A percentile compares a stretch with the other conserved stretches of the same genome.
Conservation (phyloP, 2,329 filamentous ascomycete species). For the Cyphellophora attinorum region DNA sequence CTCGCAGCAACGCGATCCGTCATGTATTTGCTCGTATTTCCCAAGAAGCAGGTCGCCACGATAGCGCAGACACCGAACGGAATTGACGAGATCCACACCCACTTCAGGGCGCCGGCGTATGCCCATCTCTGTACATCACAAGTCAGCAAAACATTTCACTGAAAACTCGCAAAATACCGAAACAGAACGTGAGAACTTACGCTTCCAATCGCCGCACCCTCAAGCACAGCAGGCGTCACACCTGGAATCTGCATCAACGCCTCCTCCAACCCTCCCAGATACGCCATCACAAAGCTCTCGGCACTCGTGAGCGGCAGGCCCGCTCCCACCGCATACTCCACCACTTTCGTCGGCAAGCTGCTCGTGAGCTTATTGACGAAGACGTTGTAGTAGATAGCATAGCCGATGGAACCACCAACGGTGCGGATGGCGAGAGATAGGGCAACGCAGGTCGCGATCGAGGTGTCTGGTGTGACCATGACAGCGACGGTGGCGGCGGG, state of each 20-base stretch:
- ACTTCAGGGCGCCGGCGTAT: conserved; percentile 7
- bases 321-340: conserved; percentile 9
- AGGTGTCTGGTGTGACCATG: conserved; percentile 6
- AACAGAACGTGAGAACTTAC: no score
- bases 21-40: conserved; percentile 11
- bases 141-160: no score
- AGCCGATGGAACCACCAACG: conserved; percentile 7
- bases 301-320: conserved; percentile 7
- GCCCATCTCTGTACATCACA: conserved; percentile 12
- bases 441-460: conserved; percentile 5
- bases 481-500: conserved; percentile 14
- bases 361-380: conserved; percentile 7
- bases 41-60: conserved; percentile 9
- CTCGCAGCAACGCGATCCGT: conserved; percentile 6
- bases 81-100: conserved; percentile 10
- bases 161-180: no score
- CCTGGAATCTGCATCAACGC: conserved; percentile 4
- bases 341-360: conserved; percentile 3
- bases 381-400: conserved; percentile 7
- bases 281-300: conserved; percentile 7
- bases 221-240: conserved; percentile 4
- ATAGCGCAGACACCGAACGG: conserved; percentile 11
- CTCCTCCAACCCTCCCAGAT: conserved; percentile 4
- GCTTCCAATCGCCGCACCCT: conserved; percentile 8
- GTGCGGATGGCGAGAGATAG: conserved; percentile 5